Base-by-base conservation (phyloP, 345 rosid genomes). In the Raphanus raphanistrum region DNA sequence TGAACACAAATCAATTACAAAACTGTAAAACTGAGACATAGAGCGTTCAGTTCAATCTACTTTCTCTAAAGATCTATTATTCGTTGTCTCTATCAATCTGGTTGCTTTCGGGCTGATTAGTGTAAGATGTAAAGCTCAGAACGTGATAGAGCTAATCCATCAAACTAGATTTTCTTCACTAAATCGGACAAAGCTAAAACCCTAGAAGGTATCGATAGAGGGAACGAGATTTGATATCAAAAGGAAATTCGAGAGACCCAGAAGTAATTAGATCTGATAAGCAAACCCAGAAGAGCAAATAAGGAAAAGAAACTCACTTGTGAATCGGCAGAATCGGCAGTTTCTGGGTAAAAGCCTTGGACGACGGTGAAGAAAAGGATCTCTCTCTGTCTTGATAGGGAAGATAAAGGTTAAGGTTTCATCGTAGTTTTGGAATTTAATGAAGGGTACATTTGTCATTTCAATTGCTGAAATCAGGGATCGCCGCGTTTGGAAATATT, bases 251-350 rank as follows among this genome's bases (percentile, higher is more conserved):
- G 61, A 74, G 33, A 27, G 71, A 78, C 63, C 63, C 69, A 78
- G 73, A 78, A 60, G 0, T 36, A 52, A 8, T 2, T 27, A 32
- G 81, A 65, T 72, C 81, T 43, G 54, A 43, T 31, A 32, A 66
- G 11, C 3, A 61, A 36, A 60, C 26, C 55, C 63, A 48, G 4
- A 67, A 60, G 70, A 16, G 15, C 12, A 11, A 71, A 5, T 4
- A 50, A n/a, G 57, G 52, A 12, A 27, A 4, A 11, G 32, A 11
- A 15, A 72, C 57, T 35, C 28, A 78, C 77, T 36, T 68, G 52
- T 78, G 76, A 71, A 66, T 71, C 76, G 27, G 43, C 15, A 29
- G 50, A 77, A 71, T 43, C 76, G 72, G 35, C 67, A 21, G 62
- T 27, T 25, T 27, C 6, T 65, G 72, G 43, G 68, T 2, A 6